Evolutionary conservation across 345 rosid genomes (phyloP).

Genomic region (Gossypium mustelinum): DNA sequence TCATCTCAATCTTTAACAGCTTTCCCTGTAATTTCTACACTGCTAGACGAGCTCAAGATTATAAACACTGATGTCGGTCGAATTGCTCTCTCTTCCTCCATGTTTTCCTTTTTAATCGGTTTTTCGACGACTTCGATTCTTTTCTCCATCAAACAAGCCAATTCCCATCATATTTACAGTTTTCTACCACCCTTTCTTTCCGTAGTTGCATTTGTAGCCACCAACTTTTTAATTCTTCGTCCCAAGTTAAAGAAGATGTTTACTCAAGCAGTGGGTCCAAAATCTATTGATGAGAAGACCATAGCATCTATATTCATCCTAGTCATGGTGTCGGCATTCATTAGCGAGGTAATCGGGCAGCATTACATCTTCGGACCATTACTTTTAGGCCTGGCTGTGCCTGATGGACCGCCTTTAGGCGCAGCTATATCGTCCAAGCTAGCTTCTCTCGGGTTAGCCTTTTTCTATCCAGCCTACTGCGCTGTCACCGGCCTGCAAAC

Average conservation of each 20-base stretch:
- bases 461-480: slow-evolving; percentile 30
- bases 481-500: slow-evolving; percentile 29
- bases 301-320: slow-evolving; percentile 12
- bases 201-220: not conserved
- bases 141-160: not conserved
- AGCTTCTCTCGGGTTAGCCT: slow-evolving; percentile 19
- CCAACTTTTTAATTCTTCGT: slow-evolving; percentile 10
- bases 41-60: slow-evolving; percentile 35
- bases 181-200: not conserved
- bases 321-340: slow-evolving; percentile 16
- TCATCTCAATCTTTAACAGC: slow-evolving; percentile 7
- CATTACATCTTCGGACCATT: slow-evolving; percentile 26
- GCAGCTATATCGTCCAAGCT: slow-evolving; percentile 30
- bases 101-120: slow-evolving; percentile 25
- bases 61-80: slow-evolving; percentile 40
- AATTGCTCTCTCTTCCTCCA: slow-evolving; percentile 31
- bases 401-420: slow-evolving; percentile 47
- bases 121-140: not conserved
- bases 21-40: slow-evolving; percentile 32
- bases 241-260: slow-evolving; percentile 33
- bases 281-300: slow-evolving; percentile 11
- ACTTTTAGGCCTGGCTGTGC: slow-evolving; percentile 37
- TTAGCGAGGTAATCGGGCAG: slow-evolving; percentile 19
- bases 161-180: not conserved
- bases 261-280: slow-evolving; percentile 21